Base-by-base conservation (phyloP, 495 filamentous ascomycete genomes). In the Penicillium crystallinum region DNA sequence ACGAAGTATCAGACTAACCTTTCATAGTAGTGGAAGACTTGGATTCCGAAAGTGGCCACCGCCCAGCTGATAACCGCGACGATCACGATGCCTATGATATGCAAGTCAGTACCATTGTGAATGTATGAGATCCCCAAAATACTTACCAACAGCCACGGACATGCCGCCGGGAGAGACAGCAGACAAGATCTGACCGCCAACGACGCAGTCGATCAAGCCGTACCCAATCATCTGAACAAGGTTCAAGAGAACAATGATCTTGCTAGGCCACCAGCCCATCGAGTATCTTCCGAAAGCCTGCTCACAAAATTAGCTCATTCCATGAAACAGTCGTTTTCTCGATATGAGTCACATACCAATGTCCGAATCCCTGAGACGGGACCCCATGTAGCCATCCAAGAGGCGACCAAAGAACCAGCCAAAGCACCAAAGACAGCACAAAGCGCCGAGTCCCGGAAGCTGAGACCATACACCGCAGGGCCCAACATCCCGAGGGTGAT, bases 241-340 rank as follows among this genome's bases (percentile, higher is more conserved):
- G 54, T 90, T 88, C 46, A 91, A 69, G 15, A 89, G 49, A 12
- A 87, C 85, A 31, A 88, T 77, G 7, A 90, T 66, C 67, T 89
- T 90, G 57, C 80, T 81, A 1, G 88, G 87, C 82, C 84, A 90
- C 81, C 86, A 90, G 27, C 87, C 88, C 80, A 90, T 89, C 21
- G 81, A 78, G 67, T 84, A 91, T 12, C 87, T 77, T 15, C 83
- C 76, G 53, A 89, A 81, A 9, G 86, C 81, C 78, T 80, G 54
- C 17, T 27, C 3, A 39, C 19, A n/a, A n/a, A 6, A 31, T 65
- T 42, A 64, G 53, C 29, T 38, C 18, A 42, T 19, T 12, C 29
- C 27, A 23, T 37, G 21, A 33, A n/a, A n/a, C n/a, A n/a, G n/a
- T n/a, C n/a, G n/a, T n/a, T n/a, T n/a, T n/a, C n/a, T n/a, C n/a